Conservation (phyloP, 805 yeast species). For the Cyberlindnera galapagoensis region DNA sequence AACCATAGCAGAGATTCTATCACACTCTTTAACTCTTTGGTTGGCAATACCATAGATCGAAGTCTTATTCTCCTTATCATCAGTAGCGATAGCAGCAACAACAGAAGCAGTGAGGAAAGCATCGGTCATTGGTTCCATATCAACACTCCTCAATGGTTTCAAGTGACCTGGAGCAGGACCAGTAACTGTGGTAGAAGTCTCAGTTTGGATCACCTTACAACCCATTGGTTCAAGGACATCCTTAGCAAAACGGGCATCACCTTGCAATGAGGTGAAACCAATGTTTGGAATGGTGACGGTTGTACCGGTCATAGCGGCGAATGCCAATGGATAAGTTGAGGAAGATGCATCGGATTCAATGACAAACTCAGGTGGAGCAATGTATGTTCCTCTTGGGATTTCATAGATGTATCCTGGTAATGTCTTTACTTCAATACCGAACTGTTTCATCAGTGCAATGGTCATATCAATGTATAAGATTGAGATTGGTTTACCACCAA, state of each 20-base stretch:
- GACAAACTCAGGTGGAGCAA: constrained; percentile 77
- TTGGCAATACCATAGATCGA: constrained; percentile 93
- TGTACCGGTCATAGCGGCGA: constrained; percentile 94
- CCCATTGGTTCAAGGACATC: constrained; percentile 96
- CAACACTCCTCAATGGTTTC: constrained; percentile 67
- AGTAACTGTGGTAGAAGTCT: constrained; percentile 81
- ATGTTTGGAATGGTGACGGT: constrained; percentile 91
- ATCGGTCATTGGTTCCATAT: constrained; percentile 99
- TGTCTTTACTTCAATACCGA: constrained; percentile 72
- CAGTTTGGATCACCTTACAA: constrained; percentile 77
- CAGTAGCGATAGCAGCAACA: constrained; percentile 86
- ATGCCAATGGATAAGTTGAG: constrained; percentile 95
- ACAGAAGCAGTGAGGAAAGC: constrained; percentile 96
- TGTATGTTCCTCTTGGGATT: constrained; percentile 79
- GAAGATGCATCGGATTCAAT: constrained; percentile 97
- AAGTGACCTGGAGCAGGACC: constrained; percentile 75
- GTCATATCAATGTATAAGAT: constrained; percentile 97
- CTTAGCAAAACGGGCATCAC: constrained; percentile 93
- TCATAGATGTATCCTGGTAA: constrained; percentile 83
- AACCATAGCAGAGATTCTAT: constrained; percentile 93
- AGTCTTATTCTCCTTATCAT: constrained; percentile 42
- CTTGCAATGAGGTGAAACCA: constrained; percentile 87
- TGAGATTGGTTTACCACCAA: constrained; percentile 96
- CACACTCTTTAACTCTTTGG: constrained; percentile 96
- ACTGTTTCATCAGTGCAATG: constrained; percentile 85